Conservation (phyloP, 164 flowering plant species). For the Nymphaea colorata region DNA sequence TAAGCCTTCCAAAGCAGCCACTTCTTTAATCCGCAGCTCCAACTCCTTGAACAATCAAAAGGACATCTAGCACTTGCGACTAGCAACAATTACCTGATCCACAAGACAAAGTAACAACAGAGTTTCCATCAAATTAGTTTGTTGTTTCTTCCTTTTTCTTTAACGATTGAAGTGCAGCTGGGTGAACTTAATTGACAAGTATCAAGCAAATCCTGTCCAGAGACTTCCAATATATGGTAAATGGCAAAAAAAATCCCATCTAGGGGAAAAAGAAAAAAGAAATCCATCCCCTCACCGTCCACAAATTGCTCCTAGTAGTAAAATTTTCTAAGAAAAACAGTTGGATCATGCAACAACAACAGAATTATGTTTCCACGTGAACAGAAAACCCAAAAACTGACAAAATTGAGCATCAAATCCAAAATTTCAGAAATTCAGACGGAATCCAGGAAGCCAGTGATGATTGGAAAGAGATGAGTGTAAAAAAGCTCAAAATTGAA, state of each 20-base stretch:
- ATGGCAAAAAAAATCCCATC: too few species aligned
- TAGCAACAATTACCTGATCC: not conserved
- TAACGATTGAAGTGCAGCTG: not conserved
- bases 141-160: too few species aligned
- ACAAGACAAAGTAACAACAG: not conserved
- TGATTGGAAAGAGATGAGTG: not conserved
- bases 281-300: too few species aligned
- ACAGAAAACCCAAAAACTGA: too few species aligned
- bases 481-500: not conserved
- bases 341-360: too few species aligned
- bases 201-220: too few species aligned
- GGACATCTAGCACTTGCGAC: not conserved
- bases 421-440: not conserved
- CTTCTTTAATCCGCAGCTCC: not conserved
- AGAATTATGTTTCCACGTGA: too few species aligned
- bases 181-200: not conserved
- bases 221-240: too few species aligned
- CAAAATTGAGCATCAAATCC: not conserved
- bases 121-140: not conserved
- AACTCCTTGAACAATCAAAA: not conserved
- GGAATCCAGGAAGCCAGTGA: not conserved
- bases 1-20: not conserved
- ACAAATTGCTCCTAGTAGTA: too few species aligned
- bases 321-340: too few species aligned
- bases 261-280: too few species aligned